These are phyloP conservation scores for Rhizophagus prolifer DNA, from an alignment of 192 early-diverging fungal species.

Conservation along the genomic window DNA sequence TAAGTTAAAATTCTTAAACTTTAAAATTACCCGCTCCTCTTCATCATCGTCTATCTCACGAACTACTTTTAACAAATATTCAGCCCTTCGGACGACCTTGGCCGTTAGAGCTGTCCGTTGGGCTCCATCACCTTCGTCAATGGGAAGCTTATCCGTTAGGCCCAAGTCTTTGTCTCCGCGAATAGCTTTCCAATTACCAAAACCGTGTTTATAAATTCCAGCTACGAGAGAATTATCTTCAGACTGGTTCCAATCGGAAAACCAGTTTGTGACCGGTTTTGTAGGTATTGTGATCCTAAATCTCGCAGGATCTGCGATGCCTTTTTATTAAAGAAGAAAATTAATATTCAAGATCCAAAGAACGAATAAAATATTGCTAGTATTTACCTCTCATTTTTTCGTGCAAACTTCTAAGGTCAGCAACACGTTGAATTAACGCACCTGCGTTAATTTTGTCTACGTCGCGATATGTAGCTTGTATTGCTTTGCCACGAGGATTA, in stretches of 20 bases:
- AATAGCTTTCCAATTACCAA: conserved; percentile 87
- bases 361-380: not conserved
- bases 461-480: conserved; percentile 73
- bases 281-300: conserved; percentile 80
- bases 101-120: conserved; percentile 48
- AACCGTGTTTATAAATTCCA: conserved; percentile 92
- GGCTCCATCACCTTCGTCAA: conserved; percentile 44
- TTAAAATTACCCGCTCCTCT: not conserved
- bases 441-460: conserved; percentile 85
- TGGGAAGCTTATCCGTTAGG: conserved; percentile 83
- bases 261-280: conserved; percentile 86
- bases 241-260: conserved; percentile 78
- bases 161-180: conserved; percentile 78
- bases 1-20: no score
- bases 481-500: conserved; percentile 61
- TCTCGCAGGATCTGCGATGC: conserved; percentile 52
- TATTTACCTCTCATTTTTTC: conserved; percentile 51
- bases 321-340: not conserved
- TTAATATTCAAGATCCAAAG: not conserved
- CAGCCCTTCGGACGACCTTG: conserved; percentile 78
- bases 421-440: conserved; percentile 69
- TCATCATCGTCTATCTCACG: conserved; percentile 61
- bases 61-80: conserved; percentile 85
- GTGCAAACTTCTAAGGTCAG: conserved; percentile 70
- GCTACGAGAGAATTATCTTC: conserved; percentile 97